Base-by-base conservation (phyloP, 495 filamentous ascomycete genomes). In the Stereocaulon alpinum region DNA sequence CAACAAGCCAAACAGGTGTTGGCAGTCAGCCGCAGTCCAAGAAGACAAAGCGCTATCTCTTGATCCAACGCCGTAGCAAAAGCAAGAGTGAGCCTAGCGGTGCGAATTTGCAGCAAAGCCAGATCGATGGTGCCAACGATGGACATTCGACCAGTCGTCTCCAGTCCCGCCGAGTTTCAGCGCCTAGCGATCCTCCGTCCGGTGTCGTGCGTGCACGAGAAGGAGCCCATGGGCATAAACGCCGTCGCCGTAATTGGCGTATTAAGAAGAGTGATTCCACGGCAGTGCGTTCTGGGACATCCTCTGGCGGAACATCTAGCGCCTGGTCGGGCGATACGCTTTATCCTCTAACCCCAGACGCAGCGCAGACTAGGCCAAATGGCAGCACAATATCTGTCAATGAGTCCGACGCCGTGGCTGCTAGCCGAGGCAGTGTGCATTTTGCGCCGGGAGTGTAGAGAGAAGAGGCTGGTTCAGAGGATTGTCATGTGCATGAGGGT, bases 141-240 rank as follows among this genome's bases (percentile, higher is more conserved):
- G 37, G 37, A 45, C 24, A 54, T 7, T 11, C 18, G 6, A 20
- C 17, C 6, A 47, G 40, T 6, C 42, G 27, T 32, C 14, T 20
- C 48, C 24, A 56, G 18, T 45, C 59, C 34, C 54, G 54, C 30
- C 60, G 27, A 18, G 44, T 52, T n/a, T 58, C 60, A 10, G 45
- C 44, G 20, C 30, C 56, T 15, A 40, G 43, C 18, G 32, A 45
- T 40, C 44, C 45, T 51, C 37, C 29, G n/a, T 40, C 41, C 1
- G 27, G 40, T 57, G 10, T 34, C 20, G 34, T 24, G 18, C 24
- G 37, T 24, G 32, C 48, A 3, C 14, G 10, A 11, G 42, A 57
- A 24, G 27, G 24, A 3, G 18, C 50, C 44, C 41, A 40, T 18
- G 42, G 54, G 14, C 53, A 50, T 34, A 54, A 40, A 11, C 54